These are phyloP conservation scores for Magnolia changhungtana DNA, from an alignment of 164 flowering plant species.

Conservation along the genomic window DNA sequence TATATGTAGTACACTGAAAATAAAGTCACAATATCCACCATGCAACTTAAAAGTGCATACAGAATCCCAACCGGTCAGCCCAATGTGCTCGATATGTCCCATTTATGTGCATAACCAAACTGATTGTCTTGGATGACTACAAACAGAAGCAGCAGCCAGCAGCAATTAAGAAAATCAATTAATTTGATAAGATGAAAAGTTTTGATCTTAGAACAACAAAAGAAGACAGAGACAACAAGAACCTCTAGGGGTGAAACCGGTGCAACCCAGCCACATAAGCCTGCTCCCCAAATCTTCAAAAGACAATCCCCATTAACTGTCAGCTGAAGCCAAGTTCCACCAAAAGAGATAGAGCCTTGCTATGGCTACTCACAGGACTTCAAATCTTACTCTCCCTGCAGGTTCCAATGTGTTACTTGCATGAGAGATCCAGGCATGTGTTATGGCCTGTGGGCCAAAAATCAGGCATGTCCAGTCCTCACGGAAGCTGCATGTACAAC, in stretches of 20 bases:
- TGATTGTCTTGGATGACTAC: slow-evolving; percentile 55
- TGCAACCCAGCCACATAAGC: slow-evolving; percentile 76
- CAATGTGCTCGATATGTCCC: slow-evolving; percentile 95
- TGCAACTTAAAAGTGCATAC: slow-evolving; percentile 35
- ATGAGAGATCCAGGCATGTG: background rate
- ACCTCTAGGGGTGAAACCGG: slow-evolving; percentile 95
- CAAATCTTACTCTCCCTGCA: background rate
- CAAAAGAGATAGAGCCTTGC: background rate
- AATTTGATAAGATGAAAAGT: background rate
- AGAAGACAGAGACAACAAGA: background rate
- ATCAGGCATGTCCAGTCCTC: background rate
- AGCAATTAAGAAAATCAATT: background rate
- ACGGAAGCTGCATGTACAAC: background rate
- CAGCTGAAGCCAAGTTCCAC: slow-evolving; percentile 13
- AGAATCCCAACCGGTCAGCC: slow-evolving; percentile 88
- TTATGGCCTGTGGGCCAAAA: background rate
- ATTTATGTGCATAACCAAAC: slow-evolving; percentile 65
- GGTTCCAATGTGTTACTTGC: background rate
- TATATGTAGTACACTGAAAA: background rate
- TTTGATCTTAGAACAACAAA: background rate
- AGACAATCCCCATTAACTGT: slow-evolving; percentile 14
- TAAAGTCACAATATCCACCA: background rate
- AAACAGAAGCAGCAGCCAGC: slow-evolving; percentile 13
- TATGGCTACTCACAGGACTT: background rate
- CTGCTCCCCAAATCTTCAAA: slow-evolving; percentile 91